Evolutionary conservation across 306 rosid species (phyloP), one percentile per base, ranked within the genome.

Genomic region (Chamaecrista fasciculata): DNA sequence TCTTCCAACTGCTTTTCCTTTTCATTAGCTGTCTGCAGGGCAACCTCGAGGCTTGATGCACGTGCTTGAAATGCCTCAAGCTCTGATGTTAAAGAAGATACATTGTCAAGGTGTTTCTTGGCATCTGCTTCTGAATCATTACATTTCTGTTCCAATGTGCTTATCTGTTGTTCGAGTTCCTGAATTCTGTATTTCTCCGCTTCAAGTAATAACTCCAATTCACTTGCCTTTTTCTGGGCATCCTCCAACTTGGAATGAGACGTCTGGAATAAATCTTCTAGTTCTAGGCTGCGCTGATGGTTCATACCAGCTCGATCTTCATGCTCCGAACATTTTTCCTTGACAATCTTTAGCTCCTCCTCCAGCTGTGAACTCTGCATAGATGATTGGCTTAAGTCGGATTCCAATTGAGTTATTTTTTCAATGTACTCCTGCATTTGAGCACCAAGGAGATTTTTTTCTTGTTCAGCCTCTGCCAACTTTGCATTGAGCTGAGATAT

Each of bases 161-260:
- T 81, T 75, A 81, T 71, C 70, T 91, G 97, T 69, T 89, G 95
- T 71, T 95, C 96, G 7, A 95, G 97, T 72, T 91, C 99, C 69
- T 84, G 92, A 71, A 95, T 91, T 87, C 97, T 87, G 75, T 84
- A 85, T 76, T 86, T 91, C 71, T 91, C 97, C 9, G 97, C 83
- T 80, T 89, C 93, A 39, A 95, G 91, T 48, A 95, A 78, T 76
- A 87, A 78, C 84, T 89, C 99, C 79, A 95, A 81, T 71, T 95
- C 95, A 29, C 87, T 85, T 34, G 11, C 92, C 81, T 74, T 88
- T 80, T 88, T 88, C 63, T 79, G 72, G 47, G 92, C 71, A 69
- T 73, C 91, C 72, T 85, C 95, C 48, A 66, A 76, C 80, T 86
- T 94, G 62, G 84, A 80, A 75, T 88, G 94, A 70, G 96, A 94